Base-by-base conservation (phyloP, 2,329 filamentous ascomycete genomes). In the Celoporthe dispersa region DNA sequence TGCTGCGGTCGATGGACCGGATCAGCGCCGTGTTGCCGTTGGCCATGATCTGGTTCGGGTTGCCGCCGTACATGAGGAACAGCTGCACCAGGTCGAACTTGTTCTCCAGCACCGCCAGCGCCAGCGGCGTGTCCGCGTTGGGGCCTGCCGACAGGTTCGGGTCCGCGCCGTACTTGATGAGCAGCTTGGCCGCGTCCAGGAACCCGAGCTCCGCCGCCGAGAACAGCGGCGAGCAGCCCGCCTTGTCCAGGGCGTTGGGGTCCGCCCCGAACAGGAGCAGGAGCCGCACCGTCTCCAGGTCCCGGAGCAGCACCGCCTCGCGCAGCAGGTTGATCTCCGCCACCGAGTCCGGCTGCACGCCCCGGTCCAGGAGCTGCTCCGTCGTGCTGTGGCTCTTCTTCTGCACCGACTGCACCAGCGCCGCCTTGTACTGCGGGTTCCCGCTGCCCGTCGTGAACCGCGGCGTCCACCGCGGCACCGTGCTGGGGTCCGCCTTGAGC, bases 21-120 rank as follows among this genome's bases (percentile, higher is more conserved):
- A 89, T 85, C 71, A 92, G 82, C 0, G 89, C 79, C 0, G 89
- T 91, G 71, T 88, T 85, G n/a, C 88, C 88, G 28, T 84, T 85
- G 14, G 82, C 79, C 71, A 86, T 86, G 31, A 85, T 74, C 25
- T 84, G 79, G 74, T 88, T 87, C 28, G 85, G 78, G 70, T 90
- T 84, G 2, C 86, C 90, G 9, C 89, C 87, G 70, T 91, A 88
- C 31, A 86, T 87, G 25, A 92, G 81, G 61, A 89, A 84, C 4
- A 90, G 81, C 71, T 90, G 87, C 0, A 87, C 81, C 31, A 92
- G 82, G 68, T 86, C 85, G 35, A 86, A 79, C 73, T 87, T 87
- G 75, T 86, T 85, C 62, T 84, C 83, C 1, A 81, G 76, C 61
- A 84, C 81, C 22, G 88, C 83, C 64, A 84, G 74, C 25, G 83